Evolutionary conservation across 2,329 filamentous ascomycete species (phyloP).

Genomic region (Alternaria triticina): DNA sequence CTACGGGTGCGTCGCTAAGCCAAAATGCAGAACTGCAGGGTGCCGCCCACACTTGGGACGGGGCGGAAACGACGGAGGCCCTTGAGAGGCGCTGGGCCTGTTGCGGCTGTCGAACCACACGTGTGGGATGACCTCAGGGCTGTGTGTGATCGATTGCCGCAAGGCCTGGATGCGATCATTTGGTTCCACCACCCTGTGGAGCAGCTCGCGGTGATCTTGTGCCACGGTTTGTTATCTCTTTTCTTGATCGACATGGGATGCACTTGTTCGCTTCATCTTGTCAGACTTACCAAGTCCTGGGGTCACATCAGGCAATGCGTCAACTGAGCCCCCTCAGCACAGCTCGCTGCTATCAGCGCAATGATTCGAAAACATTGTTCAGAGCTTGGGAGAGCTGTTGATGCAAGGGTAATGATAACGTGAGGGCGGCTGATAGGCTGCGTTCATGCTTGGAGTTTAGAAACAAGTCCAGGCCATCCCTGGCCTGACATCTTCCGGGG

Average conservation of each 20-base stretch:
- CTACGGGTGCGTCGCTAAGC: conserved; percentile 19
- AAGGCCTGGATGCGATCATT: not conserved
- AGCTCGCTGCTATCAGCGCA: conserved; percentile 14
- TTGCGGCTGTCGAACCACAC: conserved; percentile 31
- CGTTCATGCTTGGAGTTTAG: not conserved
- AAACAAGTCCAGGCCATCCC: conserved; percentile 10
- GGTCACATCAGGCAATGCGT: conserved; percentile 1
- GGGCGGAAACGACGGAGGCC: conserved; percentile 1
- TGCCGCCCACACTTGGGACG: conserved; percentile 12
- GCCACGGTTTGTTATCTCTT: not conserved
- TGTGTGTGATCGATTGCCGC: not conserved
- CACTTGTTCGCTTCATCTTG: not conserved
- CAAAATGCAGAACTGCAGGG: conserved; percentile 26
- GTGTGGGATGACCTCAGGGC: conserved; percentile 32
- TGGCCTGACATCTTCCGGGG: not conserved
- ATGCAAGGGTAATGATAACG: conserved; percentile 23
- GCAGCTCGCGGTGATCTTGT: not conserved
- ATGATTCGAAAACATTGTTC: conserved; percentile 17
- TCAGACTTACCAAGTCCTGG: not conserved
- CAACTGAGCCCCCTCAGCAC: conserved; percentile 1
- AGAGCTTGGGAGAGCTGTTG: conserved; percentile 4
- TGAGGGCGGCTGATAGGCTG: conserved; percentile 23
- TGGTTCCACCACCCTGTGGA: not conserved
- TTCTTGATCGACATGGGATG: not conserved
- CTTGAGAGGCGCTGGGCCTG: conserved; percentile 14